phyloP scores from a whole-genome alignment of 2,329 filamentous ascomycete genomes.

The Microcyclospora tardicrescens region DNA sequence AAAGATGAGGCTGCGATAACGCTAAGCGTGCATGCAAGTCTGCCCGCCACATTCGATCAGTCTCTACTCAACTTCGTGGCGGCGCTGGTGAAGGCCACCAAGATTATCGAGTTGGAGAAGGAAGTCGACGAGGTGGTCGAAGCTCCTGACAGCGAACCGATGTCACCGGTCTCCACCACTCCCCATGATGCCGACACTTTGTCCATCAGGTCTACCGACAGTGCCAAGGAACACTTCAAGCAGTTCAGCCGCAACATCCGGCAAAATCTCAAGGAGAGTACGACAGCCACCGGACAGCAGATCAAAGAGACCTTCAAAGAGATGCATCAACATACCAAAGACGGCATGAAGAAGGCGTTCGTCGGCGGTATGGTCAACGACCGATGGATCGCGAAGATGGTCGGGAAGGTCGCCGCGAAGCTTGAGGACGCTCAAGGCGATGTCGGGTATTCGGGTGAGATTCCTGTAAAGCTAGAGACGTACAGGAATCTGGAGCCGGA shows the following conservation, averaged over 20 bases:
- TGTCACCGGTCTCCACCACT: neutral
- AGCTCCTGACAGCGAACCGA: conserved; percentile 1
- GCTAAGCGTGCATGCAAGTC: conserved; percentile 35
- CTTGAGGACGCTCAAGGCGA: conserved; percentile 38
- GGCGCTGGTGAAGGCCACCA: conserved; percentile 44
- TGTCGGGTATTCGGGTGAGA: conserved; percentile 37
- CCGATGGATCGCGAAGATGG: conserved; percentile 41
- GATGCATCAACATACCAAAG: conserved; percentile 24
- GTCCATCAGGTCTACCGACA: conserved; percentile 1
- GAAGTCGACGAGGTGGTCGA: conserved; percentile 24
- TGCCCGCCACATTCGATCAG: conserved; percentile 40
- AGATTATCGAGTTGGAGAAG: conserved; percentile 42
- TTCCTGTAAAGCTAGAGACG: conserved; percentile 31
- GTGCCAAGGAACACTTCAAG: conserved; percentile 3
- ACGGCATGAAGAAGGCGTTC: conserved; percentile 35
- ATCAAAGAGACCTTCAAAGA: conserved; percentile 7
- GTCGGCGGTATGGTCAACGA: conserved; percentile 39
- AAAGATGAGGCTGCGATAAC: conserved; percentile 38
- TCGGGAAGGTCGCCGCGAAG: conserved; percentile 38
- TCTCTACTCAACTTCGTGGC: conserved; percentile 42
- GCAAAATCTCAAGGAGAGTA: conserved; percentile 15
- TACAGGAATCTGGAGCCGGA: conserved; percentile 20
- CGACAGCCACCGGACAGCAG: conserved; percentile 8
- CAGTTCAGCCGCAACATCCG: conserved; percentile 15
- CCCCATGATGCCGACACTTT: conserved; percentile 8